Conservation (phyloP, 495 filamentous ascomycete genomes). For the Hypoxylon fuscum region DNA sequence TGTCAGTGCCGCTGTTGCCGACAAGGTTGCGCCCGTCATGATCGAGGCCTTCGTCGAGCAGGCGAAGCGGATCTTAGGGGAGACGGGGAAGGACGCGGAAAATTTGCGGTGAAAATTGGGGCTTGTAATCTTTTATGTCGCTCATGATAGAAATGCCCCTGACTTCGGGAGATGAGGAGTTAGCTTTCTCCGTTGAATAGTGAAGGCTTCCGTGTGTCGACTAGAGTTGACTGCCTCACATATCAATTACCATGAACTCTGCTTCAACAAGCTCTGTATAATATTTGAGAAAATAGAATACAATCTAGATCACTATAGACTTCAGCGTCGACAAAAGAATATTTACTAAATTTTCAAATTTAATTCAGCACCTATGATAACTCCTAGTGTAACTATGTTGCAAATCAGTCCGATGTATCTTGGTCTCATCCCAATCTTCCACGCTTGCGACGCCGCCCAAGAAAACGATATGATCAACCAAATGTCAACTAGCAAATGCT, state of each 20-base stretch:
- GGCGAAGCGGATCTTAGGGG: slow-evolving; percentile 67
- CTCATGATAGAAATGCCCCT: neutral
- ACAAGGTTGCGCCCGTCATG: slow-evolving; percentile 86
- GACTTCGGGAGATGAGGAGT: neutral
- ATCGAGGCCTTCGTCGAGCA: slow-evolving; percentile 91
- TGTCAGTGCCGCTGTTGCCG: slow-evolving; percentile 79
- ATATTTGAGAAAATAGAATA: neutral
- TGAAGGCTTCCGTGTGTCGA: no score
- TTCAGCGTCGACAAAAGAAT: neutral
- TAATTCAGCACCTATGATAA: slow-evolving; percentile 32
- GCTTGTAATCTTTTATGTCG: neutral
- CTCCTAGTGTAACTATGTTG: slow-evolving; percentile 20
- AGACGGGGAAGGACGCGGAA: slow-evolving; percentile 14
- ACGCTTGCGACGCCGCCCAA: slow-evolving; percentile 25
- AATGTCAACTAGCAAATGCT: slow-evolving; percentile 24
- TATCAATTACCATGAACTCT: no score
- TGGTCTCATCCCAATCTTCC: slow-evolving; percentile 23
- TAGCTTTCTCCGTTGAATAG: neutral
- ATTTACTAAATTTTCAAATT: slow-evolving; percentile 13
- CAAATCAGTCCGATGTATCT: slow-evolving; percentile 16
- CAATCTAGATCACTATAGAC: slow-evolving; percentile 10
- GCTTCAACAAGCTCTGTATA: no score
- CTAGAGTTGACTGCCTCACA: no score
- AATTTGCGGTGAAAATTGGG: slow-evolving; percentile 26
- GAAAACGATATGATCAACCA: slow-evolving; percentile 9